Conservation (phyloP, 805 yeast genomes). For the Jamesozyma lodderae region DNA sequence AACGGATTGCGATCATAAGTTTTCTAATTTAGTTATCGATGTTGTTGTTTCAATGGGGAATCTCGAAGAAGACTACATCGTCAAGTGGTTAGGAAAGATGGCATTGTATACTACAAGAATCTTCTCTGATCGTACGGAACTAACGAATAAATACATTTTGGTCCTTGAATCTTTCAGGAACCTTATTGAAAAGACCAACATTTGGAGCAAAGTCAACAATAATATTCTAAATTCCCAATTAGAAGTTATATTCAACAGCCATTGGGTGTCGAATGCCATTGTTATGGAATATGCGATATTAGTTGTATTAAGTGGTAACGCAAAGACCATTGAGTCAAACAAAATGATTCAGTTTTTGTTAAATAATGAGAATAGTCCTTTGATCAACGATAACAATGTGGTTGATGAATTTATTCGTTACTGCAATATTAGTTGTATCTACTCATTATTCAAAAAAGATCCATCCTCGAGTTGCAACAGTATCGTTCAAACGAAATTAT, state of each 20-base stretch:
- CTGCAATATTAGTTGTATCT: conserved; percentile 39
- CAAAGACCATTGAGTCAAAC: conserved; percentile 34
- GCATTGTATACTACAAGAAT: conserved; percentile 53
- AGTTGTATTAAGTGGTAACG: conserved; percentile 32
- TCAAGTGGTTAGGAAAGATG: conserved; percentile 49
- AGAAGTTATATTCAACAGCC: conserved; percentile 45
- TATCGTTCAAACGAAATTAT: conserved; percentile 40
- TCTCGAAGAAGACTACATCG: conserved; percentile 14
- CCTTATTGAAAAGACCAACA: conserved; percentile 24
- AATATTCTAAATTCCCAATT: conserved; percentile 51
- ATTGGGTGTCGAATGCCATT: conserved; percentile 37
- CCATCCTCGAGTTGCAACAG: conserved; percentile 37
- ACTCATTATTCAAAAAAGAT: conserved; percentile 42
- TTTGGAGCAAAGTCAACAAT: conserved; percentile 37
- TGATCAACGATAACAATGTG: conserved; percentile 24
- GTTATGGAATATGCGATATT: conserved; percentile 41
- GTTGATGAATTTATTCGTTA: conserved; percentile 26
- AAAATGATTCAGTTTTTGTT: conserved; percentile 57
- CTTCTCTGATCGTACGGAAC: conserved; percentile 42
- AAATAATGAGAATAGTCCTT: conserved; percentile 39
- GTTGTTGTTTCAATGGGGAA: conserved; percentile 14
- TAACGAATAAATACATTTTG: conserved; percentile 22
- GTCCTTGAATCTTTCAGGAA: conserved; percentile 31
- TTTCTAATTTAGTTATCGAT: conserved; percentile 22
- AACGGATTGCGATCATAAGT: conserved; percentile 24